Percentiles rank a stretch among this genome's conserved stretches.
Evolutionary conservation across 371 early-diverging fungal genomes (phyloP).

Genomic region (Funneliformis caledonium): DNA sequence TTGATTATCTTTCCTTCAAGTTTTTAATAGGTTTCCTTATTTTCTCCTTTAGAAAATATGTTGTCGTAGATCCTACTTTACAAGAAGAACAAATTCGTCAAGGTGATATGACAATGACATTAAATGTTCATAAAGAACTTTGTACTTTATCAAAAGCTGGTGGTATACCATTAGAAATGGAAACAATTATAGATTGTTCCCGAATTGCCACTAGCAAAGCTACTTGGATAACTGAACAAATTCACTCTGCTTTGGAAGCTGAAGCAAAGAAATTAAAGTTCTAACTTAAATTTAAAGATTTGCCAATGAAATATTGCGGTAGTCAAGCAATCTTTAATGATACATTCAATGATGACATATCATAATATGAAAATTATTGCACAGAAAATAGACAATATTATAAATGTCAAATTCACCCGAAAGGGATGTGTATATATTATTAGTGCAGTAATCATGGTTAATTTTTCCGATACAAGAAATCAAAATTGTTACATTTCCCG

Average conservation of each 20-base stretch:
- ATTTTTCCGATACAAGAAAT: too few relatives aligned
- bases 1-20: not conserved
- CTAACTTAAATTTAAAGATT: too few relatives aligned
- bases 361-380: too few relatives aligned
- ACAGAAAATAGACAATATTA: too few relatives aligned
- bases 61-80: conserved; percentile 85
- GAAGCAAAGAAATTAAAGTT: conserved; percentile 44
- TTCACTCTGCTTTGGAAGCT: conserved; percentile 65
- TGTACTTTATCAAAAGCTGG: conserved; percentile 92
- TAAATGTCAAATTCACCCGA: too few relatives aligned
- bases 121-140: conserved; percentile 91
- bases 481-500: too few relatives aligned
- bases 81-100: conserved; percentile 84
- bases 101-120: conserved; percentile 84
- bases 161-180: conserved; percentile 74
- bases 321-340: too few relatives aligned
- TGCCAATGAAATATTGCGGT: too few relatives aligned
- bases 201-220: conserved; percentile 78
- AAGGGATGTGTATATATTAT: too few relatives aligned
- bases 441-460: too few relatives aligned
- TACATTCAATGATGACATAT: too few relatives aligned
- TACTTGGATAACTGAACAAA: conserved; percentile 70
- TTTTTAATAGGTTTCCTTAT: not conserved
- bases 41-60: conserved; percentile 56
- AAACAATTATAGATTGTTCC: conserved; percentile 75